Percentiles rank a stretch among this genome's conserved stretches.
These are phyloP conservation scores for Coriolopsis trogii DNA, from an alignment of 1,284 basidiomycete genomes.

Conservation along the genomic window DNA sequence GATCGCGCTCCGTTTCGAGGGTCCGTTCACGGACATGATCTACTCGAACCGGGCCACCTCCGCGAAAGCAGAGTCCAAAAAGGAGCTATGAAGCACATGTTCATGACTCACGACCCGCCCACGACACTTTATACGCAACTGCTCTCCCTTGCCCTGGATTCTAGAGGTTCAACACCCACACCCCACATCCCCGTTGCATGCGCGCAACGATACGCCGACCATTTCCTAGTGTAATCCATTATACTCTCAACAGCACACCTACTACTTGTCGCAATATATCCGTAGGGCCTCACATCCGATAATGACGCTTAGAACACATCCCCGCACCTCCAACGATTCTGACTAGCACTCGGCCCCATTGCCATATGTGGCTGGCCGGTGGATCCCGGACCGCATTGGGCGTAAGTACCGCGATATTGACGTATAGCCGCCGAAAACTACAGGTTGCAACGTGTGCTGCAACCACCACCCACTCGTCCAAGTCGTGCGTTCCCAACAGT, in stretches of 20 bases:
- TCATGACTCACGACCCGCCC: not conserved
- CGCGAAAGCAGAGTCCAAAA: constrained; percentile 33
- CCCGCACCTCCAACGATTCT: no score
- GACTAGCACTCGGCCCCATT: no score
- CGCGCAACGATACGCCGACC: constrained; percentile 6
- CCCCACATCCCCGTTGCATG: not conserved
- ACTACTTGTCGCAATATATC: constrained; percentile 14
- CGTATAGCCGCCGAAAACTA: no score
- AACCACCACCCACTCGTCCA: no score
- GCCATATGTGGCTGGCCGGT: no score
- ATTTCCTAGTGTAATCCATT: constrained; percentile 24
- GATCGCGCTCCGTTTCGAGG: constrained; percentile 85
- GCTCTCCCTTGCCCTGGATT: not conserved
- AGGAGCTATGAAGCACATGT: constrained; percentile 33
- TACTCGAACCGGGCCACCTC: constrained; percentile 61
- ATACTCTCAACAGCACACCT: constrained; percentile 24
- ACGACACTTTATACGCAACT: not conserved
- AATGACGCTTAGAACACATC: no score
- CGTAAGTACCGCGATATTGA: no score
- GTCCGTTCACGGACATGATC: constrained; percentile 85
- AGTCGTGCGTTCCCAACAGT: no score
- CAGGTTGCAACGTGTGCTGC: no score
- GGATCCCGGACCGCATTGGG: no score
- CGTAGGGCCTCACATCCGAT: not conserved
- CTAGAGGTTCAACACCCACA: constrained; percentile 24